A percentile compares a stretch with the other conserved stretches of the same genome.
Conservation (phyloP, 345 rosid genomes). For the Gossypium anomalum region DNA sequence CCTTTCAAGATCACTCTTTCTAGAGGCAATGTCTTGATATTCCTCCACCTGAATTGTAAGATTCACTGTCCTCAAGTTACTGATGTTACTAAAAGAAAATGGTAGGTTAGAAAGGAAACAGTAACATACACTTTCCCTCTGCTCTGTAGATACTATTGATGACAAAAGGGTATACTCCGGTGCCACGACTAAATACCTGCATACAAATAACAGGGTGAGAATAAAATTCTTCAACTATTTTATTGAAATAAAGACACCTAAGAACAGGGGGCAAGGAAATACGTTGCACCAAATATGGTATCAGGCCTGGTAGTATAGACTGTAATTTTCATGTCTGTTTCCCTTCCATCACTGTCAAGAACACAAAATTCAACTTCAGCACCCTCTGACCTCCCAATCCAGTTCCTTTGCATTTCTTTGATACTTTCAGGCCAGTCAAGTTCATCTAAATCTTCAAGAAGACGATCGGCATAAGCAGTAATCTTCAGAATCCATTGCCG, state of each 20-base stretch:
- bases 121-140: constrained; percentile 45
- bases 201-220: constrained; percentile 13
- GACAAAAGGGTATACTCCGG: constrained; percentile 74
- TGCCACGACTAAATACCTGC: constrained; percentile 89
- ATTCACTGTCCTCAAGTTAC: constrained; percentile 4
- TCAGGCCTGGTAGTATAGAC: constrained; percentile 91
- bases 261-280: constrained; percentile 22
- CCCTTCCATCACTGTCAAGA: constrained; percentile 50
- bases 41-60: constrained; percentile 62
- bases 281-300: constrained; percentile 94
- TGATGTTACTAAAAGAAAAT: constrained; percentile 7
- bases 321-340: constrained; percentile 49
- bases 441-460: constrained; percentile 83
- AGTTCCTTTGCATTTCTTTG: constrained; percentile 92
- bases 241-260: not conserved
- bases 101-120: not conserved
- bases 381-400: constrained; percentile 95
- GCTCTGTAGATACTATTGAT: constrained; percentile 46
- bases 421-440: constrained; percentile 94
- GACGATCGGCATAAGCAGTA: constrained; percentile 89
- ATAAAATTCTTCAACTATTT: constrained; percentile 17
- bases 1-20: constrained; percentile 93
- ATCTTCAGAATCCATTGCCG: constrained; percentile 98
- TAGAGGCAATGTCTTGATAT: constrained; percentile 66
- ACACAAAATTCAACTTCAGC: constrained; percentile 63